These are phyloP conservation scores for Phytophthora pini DNA, from an alignment of 352 stramenopile species.

Conservation along the genomic window DNA sequence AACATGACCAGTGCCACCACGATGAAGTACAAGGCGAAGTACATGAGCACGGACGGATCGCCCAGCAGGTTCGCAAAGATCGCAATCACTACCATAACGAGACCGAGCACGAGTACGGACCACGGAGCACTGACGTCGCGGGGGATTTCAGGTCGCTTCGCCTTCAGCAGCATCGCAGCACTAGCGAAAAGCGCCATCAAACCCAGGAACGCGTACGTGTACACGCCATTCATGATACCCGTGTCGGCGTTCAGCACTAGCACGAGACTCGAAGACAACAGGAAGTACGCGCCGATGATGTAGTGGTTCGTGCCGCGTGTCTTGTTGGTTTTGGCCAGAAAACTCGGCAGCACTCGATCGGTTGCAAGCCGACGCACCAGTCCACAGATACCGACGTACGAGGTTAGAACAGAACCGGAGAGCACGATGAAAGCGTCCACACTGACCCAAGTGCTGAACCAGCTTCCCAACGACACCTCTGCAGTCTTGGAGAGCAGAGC, in stretches of 20 bases:
- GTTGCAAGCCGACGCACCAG: conserved; percentile 74
- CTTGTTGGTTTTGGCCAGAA: conserved; percentile 56
- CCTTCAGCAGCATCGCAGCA: conserved; percentile 86
- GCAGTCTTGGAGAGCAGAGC: no score
- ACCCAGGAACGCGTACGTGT: conserved; percentile 84
- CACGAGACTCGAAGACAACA: conserved; percentile 63
- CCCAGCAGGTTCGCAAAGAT: conserved; percentile 57
- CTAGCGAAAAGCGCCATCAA: conserved; percentile 86
- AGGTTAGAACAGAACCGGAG: conserved; percentile 81
- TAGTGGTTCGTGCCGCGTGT: conserved; percentile 71
- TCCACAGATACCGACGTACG: conserved; percentile 80
- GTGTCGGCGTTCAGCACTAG: conserved; percentile 74
- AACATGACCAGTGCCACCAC: conserved; percentile 48
- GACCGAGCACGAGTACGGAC: conserved; percentile 30
- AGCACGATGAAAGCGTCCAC: conserved; percentile 91
- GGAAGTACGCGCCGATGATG: conserved; percentile 77
- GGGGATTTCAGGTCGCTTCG: conserved; percentile 80
- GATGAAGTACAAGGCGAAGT: conserved; percentile 63
- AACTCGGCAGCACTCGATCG: conserved; percentile 61
- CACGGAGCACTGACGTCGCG: conserved; percentile 67
- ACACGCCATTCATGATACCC: conserved; percentile 77
- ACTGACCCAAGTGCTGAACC: conserved; percentile 55
- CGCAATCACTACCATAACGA: conserved; percentile 48
- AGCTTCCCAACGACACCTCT: conserved; percentile 22
- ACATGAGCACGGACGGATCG: conserved; percentile 53